Conservation (phyloP, 345 rosid genomes). For the Cardamine occulta region DNA sequence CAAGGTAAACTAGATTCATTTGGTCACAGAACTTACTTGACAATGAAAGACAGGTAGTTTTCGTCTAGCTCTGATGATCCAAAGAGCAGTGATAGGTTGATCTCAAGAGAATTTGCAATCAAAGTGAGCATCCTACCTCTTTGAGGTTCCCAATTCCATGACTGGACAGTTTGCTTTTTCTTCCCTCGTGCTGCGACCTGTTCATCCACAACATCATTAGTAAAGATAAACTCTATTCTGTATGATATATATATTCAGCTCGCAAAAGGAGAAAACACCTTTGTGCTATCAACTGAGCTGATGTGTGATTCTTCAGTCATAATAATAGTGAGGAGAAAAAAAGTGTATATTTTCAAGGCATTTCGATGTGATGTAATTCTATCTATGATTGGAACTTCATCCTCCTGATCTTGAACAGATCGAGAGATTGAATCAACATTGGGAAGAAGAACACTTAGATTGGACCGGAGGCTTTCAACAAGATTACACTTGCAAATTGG, state of each 20-base stretch:
- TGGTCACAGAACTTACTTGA: constrained; percentile 56
- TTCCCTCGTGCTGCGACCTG: constrained; percentile 61
- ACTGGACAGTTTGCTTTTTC: constrained; percentile 65
- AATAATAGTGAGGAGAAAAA: constrained; percentile 72
- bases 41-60: constrained; percentile 85
- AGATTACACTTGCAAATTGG: constrained; percentile 68
- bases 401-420: constrained; percentile 57
- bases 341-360: constrained; percentile 89
- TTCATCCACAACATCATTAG: constrained; percentile 40
- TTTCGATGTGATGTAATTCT: constrained; percentile 76
- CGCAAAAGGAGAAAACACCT: constrained; percentile 52
- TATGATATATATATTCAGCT: constrained; percentile 13
- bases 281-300: constrained; percentile 51
- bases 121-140: constrained; percentile 82
- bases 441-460: constrained; percentile 91
- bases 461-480: constrained; percentile 85
- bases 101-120: constrained; percentile 90
- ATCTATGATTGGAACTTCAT: constrained; percentile 54
- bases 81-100: constrained; percentile 86
- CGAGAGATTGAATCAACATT: constrained; percentile 83
- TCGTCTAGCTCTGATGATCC: constrained; percentile 86
- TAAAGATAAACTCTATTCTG: neutral
- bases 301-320: constrained; percentile 58
- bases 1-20: constrained; percentile 13
- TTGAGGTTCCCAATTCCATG: constrained; percentile 92